These are phyloP conservation scores for Myochromella boudieri DNA, from an alignment of 768 basidiomycete species.

Conservation along the genomic window DNA sequence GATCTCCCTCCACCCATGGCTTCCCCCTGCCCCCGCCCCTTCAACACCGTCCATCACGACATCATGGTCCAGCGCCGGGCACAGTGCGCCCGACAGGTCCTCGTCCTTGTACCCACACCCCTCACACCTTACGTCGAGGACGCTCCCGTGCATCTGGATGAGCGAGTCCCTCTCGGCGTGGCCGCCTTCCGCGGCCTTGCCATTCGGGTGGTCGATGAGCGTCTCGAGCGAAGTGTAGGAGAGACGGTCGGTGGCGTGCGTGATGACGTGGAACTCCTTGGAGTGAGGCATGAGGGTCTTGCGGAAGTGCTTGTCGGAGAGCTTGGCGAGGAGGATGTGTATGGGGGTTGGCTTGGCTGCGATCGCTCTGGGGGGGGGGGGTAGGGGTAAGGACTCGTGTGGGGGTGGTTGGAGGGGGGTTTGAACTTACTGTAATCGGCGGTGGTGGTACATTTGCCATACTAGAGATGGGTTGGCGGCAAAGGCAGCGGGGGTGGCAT, in stretches of 20 bases:
- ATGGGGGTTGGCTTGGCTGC: slow-evolving; percentile 38
- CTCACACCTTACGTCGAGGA: neutral
- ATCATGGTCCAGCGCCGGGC: neutral
- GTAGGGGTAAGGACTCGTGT: neutral
- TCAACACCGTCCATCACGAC: neutral
- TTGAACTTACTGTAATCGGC: slow-evolving; percentile 24
- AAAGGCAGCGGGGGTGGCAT: slow-evolving; percentile 33
- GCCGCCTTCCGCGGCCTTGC: neutral
- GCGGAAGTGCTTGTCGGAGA: slow-evolving; percentile 27
- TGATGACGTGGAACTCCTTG: slow-evolving; percentile 28
- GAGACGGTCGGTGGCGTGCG: slow-evolving; percentile 45
- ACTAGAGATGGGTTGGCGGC: slow-evolving; percentile 28
- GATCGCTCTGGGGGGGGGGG: slow-evolving; percentile 22
- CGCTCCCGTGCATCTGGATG: slow-evolving; percentile 6
- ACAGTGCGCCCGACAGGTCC: neutral
- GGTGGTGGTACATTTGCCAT: slow-evolving; percentile 41
- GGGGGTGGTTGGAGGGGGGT: neutral
- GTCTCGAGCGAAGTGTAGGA: slow-evolving; percentile 27
- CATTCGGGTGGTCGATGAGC: slow-evolving; percentile 13
- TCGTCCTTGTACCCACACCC: neutral
- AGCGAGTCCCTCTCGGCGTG: neutral
- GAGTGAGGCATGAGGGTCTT: slow-evolving; percentile 23
- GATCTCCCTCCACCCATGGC: slow-evolving; percentile 14
- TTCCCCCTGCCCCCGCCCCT: too few relatives aligned
- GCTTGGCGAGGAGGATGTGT: slow-evolving; percentile 36